These are phyloP conservation scores for Dactylellina leptospora DNA, from an alignment of 2,329 filamentous ascomycete genomes.

Conservation along the genomic window DNA sequence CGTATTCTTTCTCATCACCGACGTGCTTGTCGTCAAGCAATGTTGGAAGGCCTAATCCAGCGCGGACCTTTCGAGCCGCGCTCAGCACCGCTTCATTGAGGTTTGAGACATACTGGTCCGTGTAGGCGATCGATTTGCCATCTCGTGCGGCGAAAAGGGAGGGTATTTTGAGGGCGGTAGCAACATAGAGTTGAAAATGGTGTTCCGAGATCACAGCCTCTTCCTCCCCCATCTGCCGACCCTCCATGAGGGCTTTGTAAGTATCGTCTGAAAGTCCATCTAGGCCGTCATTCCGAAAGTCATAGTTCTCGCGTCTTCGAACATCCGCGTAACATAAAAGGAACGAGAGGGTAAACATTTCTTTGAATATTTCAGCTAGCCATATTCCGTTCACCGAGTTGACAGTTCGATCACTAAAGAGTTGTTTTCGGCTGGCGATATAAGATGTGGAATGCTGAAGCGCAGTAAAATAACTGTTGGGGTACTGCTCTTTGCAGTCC, in stretches of 20 bases:
- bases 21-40: not conserved
- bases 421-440: conserved; percentile 30
- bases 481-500: conserved; percentile 47
- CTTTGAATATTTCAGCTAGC: conserved; percentile 47
- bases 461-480: conserved; percentile 40
- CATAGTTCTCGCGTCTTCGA: conserved; percentile 37
- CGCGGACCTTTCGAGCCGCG: conserved; percentile 28
- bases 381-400: conserved; percentile 48
- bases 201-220: conserved; percentile 47
- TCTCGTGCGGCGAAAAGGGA: conserved; percentile 31
- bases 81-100: conserved; percentile 23
- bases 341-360: conserved; percentile 44
- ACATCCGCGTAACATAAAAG: conserved; percentile 45
- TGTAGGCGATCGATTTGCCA: conserved; percentile 22
- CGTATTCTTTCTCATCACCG: conserved; percentile 10
- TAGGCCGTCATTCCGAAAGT: conserved; percentile 33
- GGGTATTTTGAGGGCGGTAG: conserved; percentile 41
- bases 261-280: conserved; percentile 42
- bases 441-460: conserved; percentile 28
- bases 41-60: conserved; percentile 28
- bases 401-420: conserved; percentile 25
- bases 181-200: conserved; percentile 46
- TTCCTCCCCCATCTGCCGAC: conserved; percentile 34
- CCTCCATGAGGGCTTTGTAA: conserved; percentile 39
- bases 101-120: conserved; percentile 35